Base-by-base conservation (phyloP, 192 early-diverging fungal genomes). In the Spizellomyces punctatus region DNA sequence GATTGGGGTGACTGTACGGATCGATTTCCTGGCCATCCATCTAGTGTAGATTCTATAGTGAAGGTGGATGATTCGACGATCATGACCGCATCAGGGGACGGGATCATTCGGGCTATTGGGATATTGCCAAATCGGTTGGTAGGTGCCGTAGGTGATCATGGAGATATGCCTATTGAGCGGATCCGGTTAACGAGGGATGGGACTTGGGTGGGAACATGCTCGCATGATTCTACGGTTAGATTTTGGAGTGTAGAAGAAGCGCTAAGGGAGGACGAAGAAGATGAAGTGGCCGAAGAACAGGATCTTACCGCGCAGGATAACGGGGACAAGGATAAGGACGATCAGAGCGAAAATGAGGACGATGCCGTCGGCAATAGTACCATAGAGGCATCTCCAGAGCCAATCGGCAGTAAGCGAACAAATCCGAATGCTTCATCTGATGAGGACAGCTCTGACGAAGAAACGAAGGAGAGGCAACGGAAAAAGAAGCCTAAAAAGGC, bases 1-100 rank as follows among this genome's bases (percentile, higher is more conserved):
- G 82, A 94, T 75, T 99, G 94, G 91, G 93, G 91, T 17, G 96
- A 99, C 69, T 88, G 90, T 63, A 91, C 90, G 16, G 98, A 99
- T 81, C 88, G 98, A 16, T 93, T 98, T 71, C 84, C 93, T 9
- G 98, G 98, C 54, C 98, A 99, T 72, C 96, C 96, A 22, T 86
- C 86, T 60, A 91, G 92, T 21, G 92, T 99, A 47, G 92, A 96
- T 69, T 79, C 94, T 0, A 87, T 99, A 41, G 85, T 85, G 74
- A 92, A 91, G 76, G 79, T 97, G 55, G 89, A 90, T 41, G 95
- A 98, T 57, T 85, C 90, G 66, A 86, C 89, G 56, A 85, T 98
- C 9, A 86, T 90, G 19, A 99, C 98, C 0, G 98, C 96, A 21
- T 91, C 90, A 19, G 89, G 91, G 71, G 98, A 99, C 78, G 98